Percentiles rank a stretch among this genome's conserved stretches.
These are phyloP conservation scores for Geranium rotundifolium DNA, from an alignment of 345 rosid species.

Conservation along the genomic window DNA sequence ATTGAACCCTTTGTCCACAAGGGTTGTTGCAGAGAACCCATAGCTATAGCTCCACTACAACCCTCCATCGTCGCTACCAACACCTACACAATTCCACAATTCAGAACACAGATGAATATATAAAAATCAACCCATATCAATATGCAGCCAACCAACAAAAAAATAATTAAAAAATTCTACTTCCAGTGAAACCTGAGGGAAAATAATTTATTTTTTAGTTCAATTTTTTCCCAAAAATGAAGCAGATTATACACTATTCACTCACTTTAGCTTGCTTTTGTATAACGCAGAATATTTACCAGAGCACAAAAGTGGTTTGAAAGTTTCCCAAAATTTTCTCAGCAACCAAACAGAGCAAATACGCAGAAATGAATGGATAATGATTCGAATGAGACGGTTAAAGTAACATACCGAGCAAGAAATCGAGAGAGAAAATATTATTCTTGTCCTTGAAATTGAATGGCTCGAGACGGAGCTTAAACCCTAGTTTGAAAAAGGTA, in stretches of 20 bases:
- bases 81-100: background rate
- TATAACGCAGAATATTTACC: no score
- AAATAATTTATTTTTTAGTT: no score
- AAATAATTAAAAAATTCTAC: no score
- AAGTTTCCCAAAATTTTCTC: background rate
- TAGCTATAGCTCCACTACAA: conserved; percentile 39
- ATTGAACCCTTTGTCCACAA: conserved; percentile 26
- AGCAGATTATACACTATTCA: background rate
- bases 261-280: no score
- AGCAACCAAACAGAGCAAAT: background rate
- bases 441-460: background rate
- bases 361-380: background rate
- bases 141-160: background rate
- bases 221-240: no score
- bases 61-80: conserved; percentile 28
- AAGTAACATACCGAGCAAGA: background rate
- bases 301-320: no score
- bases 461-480: background rate
- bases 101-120: background rate
- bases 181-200: no score
- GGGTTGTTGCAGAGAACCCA: conserved; percentile 53
- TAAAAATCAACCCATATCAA: background rate
- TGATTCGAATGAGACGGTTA: background rate
- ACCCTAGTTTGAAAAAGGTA: background rate
- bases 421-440: background rate